phyloP scores from a whole-genome alignment of 148 eudicot species.

The Hydrangea macrophylla region DNA sequence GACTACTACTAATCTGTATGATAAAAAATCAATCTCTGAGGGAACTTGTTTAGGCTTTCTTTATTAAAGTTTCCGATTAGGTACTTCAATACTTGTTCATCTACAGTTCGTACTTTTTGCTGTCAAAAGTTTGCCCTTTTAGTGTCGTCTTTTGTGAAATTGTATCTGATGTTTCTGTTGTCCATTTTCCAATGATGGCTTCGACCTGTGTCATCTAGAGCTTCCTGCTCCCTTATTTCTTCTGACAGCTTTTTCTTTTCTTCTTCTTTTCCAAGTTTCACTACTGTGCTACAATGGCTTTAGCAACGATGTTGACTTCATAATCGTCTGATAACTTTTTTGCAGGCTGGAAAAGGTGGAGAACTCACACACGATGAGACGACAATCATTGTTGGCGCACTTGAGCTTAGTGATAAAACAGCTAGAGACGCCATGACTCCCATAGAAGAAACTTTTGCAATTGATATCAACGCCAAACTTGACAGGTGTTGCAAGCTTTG shows the following conservation, averaged over 20 bases:
- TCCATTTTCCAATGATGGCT: neutral
- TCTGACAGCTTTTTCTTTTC: no score
- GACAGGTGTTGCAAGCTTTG: conserved; percentile 52
- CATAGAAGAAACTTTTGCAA: conserved; percentile 63
- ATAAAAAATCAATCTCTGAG: neutral
- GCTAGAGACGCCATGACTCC: conserved; percentile 90
- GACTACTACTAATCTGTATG: no score
- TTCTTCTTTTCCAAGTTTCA: no score
- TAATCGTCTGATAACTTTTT: conserved; percentile 2
- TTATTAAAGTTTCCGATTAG: neutral
- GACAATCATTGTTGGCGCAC: conserved; percentile 90
- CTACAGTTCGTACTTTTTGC: neutral
- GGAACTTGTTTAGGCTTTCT: neutral
- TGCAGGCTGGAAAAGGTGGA: conserved; percentile 94
- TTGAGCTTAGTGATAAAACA: conserved; percentile 70
- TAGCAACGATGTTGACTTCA: no score
- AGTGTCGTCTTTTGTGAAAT: neutral
- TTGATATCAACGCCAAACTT: no score
- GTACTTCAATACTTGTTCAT: neutral
- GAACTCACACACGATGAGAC: conserved; percentile 94
- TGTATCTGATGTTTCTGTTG: neutral
- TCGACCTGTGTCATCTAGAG: neutral
- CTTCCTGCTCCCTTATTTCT: no score
- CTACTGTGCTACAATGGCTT: no score
- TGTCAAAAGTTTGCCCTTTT: neutral